Evolutionary conservation across 2,329 filamentous ascomycete species (phyloP).

Genomic region (Trichothecium sympodiale): DNA sequence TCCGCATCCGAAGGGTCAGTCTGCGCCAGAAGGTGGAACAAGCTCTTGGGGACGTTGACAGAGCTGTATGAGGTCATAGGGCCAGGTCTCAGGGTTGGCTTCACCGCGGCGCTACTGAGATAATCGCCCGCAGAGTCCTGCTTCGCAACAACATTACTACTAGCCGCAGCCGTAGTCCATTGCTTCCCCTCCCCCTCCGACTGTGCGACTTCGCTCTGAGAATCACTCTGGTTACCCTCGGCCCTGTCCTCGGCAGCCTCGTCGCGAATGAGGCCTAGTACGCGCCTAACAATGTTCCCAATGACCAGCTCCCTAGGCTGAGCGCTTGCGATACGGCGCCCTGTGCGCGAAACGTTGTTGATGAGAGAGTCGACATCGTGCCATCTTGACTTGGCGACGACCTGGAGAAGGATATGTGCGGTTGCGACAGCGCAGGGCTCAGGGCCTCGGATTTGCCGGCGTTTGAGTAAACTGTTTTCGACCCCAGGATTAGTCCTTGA

Average conservation of each 20-base stretch:
- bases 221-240: slow-evolving; percentile 46
- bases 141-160: slow-evolving; percentile 19
- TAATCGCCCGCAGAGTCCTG: slow-evolving; percentile 21
- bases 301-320: slow-evolving; percentile 87
- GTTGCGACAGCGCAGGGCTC: slow-evolving; percentile 86
- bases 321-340: slow-evolving; percentile 66
- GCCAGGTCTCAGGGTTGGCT: slow-evolving; percentile 39
- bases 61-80: slow-evolving; percentile 52
- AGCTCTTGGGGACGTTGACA: slow-evolving; percentile 59
- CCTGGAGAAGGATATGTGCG: slow-evolving; percentile 74
- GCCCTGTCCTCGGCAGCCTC: slow-evolving; percentile 76
- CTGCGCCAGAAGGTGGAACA: slow-evolving; percentile 73
- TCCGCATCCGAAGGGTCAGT: slow-evolving; percentile 44
- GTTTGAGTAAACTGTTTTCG: slow-evolving; percentile 72
- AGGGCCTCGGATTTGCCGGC: slow-evolving; percentile 79
- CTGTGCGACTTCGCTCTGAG: slow-evolving; percentile 37
- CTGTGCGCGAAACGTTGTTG: slow-evolving; percentile 67
- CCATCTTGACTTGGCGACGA: slow-evolving; percentile 74
- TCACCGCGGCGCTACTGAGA: slow-evolving; percentile 13
- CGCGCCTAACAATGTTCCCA: slow-evolving; percentile 85
- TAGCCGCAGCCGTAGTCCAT: slow-evolving; percentile 17
- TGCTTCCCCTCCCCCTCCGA: slow-evolving; percentile 25
- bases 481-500: no score
- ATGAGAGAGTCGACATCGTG: slow-evolving; percentile 69
- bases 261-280: slow-evolving; percentile 82